A percentile compares a stretch with the other conserved stretches of the same genome.
Conservation (phyloP, 495 filamentous ascomycete genomes). For the Opeltia flavorubescens region DNA sequence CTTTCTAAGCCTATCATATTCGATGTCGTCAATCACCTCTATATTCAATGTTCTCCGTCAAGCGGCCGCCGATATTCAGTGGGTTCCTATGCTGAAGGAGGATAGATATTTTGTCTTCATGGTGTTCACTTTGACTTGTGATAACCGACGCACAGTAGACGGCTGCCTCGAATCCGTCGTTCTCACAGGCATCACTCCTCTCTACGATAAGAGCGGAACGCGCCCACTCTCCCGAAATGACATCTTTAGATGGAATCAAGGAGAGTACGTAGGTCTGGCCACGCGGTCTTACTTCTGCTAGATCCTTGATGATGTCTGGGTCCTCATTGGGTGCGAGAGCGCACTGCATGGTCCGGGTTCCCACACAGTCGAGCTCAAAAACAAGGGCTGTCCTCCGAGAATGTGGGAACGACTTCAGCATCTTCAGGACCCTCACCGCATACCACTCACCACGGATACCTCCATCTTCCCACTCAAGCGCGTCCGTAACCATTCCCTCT, state of each 20-base stretch:
- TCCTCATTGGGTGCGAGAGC: not conserved
- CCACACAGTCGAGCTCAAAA: not conserved
- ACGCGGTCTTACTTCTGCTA: not conserved
- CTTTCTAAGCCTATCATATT: too few relatives aligned
- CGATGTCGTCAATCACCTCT: not conserved
- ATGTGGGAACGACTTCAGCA: not conserved
- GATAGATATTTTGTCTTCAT: not conserved
- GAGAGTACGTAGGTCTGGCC: not conserved
- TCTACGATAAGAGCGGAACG: slow-evolving; percentile 2
- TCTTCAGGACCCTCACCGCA: not conserved
- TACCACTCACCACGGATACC: slow-evolving; percentile 5
- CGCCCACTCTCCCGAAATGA: not conserved
- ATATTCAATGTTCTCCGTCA: too few relatives aligned
- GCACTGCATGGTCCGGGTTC: not conserved
- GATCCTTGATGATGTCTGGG: not conserved
- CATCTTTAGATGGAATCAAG: not conserved
- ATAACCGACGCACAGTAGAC: not conserved
- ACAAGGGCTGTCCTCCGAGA: not conserved
- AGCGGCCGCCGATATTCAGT: not conserved
- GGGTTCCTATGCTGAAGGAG: slow-evolving; percentile 3
- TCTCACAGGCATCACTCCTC: not conserved
- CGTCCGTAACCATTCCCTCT: not conserved
- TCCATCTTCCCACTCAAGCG: slow-evolving; percentile 4
- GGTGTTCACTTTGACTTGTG: not conserved
- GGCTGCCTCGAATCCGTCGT: slow-evolving; percentile 5